Evolutionary conservation across 768 basidiomycete species (phyloP).

Genomic region (Suillus discolor): DNA sequence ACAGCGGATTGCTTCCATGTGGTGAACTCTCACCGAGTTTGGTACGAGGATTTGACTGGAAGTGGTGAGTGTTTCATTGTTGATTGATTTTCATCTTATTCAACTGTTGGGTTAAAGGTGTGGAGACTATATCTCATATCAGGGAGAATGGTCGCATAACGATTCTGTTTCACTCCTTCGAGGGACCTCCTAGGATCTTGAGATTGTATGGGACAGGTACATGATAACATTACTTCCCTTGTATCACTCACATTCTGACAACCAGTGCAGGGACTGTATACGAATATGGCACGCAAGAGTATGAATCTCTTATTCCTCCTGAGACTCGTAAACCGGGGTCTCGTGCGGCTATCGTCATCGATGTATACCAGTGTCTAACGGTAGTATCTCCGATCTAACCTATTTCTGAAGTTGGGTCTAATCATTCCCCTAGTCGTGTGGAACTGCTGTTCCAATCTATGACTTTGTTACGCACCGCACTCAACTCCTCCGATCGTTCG

Average conservation of each 20-base stretch:
- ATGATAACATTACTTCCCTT: conserved; percentile 9
- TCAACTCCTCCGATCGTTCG: conserved; percentile 45
- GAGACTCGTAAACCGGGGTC: conserved; percentile 57
- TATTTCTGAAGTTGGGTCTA: neutral
- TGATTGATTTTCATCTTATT: neutral
- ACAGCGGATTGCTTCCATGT: conserved; percentile 66
- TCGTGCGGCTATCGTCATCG: conserved; percentile 59
- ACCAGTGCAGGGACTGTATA: conserved; percentile 52
- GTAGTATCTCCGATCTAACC: conserved; percentile 24
- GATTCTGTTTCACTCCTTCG: conserved; percentile 61
- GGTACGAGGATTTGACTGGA: conserved; percentile 76
- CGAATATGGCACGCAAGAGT: conserved; percentile 66
- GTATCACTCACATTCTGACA: neutral
- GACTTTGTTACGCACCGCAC: conserved; percentile 59
- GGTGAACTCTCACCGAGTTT: conserved; percentile 54
- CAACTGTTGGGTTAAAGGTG: conserved; percentile 34
- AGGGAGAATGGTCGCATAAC: conserved; percentile 68
- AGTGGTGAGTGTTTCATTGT: conserved; percentile 45
- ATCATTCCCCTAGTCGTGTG: conserved; percentile 56
- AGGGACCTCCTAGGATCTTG: conserved; percentile 60
- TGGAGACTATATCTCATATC: conserved; percentile 65
- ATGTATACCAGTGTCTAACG: conserved; percentile 58
- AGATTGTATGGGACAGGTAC: conserved; percentile 61
- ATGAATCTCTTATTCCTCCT: conserved; percentile 51
- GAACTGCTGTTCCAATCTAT: conserved; percentile 65